phyloP scores from a whole-genome alignment of 805 yeast genomes.

The Ogataea chonburiensis region DNA sequence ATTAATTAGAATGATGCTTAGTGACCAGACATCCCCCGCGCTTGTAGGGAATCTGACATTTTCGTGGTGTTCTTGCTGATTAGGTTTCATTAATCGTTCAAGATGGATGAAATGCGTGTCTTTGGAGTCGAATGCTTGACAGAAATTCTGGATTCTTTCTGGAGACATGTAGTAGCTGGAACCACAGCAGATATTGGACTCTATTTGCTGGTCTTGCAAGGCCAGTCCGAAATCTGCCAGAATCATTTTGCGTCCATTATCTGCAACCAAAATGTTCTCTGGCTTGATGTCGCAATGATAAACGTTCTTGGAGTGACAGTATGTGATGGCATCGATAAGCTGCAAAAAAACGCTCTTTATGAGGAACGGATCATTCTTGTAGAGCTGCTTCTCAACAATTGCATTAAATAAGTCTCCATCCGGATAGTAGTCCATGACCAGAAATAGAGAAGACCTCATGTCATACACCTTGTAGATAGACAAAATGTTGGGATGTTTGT shows the following conservation, averaged over 20 bases:
- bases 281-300: slow-evolving; percentile 96
- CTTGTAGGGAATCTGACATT: slow-evolving; percentile 55
- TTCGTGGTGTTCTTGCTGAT: slow-evolving; percentile 25
- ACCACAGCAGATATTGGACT: slow-evolving; percentile 78
- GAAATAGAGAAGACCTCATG: slow-evolving; percentile 56
- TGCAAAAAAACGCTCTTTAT: slow-evolving; percentile 67
- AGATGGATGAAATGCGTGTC: slow-evolving; percentile 34
- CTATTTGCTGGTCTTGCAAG: slow-evolving; percentile 53
- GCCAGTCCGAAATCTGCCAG: slow-evolving; percentile 92
- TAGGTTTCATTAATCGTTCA: slow-evolving; percentile 27
- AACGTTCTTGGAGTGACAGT: slow-evolving; percentile 79
- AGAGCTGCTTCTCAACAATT: slow-evolving; percentile 72
- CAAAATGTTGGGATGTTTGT: slow-evolving; percentile 74
- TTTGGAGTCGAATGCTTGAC: slow-evolving; percentile 34
- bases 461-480: slow-evolving; percentile 73
- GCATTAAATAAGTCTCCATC: slow-evolving; percentile 86
- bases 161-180: slow-evolving; percentile 93
- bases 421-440: slow-evolving; percentile 81
- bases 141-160: slow-evolving; percentile 55
- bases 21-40: slow-evolving; percentile 85
- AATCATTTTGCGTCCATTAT: slow-evolving; percentile 52
- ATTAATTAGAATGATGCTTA: slow-evolving; percentile 78
- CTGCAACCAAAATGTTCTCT: slow-evolving; percentile 77
- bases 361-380: slow-evolving; percentile 48
- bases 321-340: slow-evolving; percentile 76